Evolutionary conservation across 345 rosid species (phyloP).

Genomic region (Cochlearia excelsa): DNA sequence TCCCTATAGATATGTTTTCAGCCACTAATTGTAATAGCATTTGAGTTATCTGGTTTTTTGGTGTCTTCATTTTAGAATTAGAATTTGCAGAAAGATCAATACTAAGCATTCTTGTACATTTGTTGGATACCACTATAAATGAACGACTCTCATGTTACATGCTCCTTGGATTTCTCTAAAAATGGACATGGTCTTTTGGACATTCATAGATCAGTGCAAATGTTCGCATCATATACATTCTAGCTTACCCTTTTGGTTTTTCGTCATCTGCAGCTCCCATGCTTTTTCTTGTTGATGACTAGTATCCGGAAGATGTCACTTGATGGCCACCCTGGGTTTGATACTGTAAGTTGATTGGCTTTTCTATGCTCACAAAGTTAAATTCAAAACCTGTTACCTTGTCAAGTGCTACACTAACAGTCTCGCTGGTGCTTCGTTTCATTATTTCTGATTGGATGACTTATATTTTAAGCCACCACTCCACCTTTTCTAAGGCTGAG

Average conservation of each 20-base stretch:
- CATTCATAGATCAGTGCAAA: background rate
- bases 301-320: slow-evolving; percentile 78
- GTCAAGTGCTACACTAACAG: slow-evolving; percentile 9
- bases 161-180: background rate
- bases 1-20: too few relatives aligned
- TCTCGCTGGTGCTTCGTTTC: background rate
- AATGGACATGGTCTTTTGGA: background rate
- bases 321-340: slow-evolving; percentile 83
- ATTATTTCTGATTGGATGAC: slow-evolving; percentile 8
- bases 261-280: slow-evolving; percentile 58
- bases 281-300: slow-evolving; percentile 76
- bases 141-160: background rate
- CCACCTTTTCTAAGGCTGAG: background rate
- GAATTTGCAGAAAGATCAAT: background rate
- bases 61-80: too few relatives aligned
- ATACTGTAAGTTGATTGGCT: slow-evolving; percentile 53
- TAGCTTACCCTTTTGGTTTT: slow-evolving; percentile 12
- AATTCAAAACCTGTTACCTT: background rate
- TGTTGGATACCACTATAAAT: background rate
- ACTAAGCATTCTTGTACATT: background rate
- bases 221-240: slow-evolving; percentile 9
- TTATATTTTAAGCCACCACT: background rate
- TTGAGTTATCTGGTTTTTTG: too few relatives aligned
- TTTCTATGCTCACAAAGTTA: too few relatives aligned
- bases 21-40: too few relatives aligned